Conservation (phyloP, 306 rosid genomes). For the Gastrolobium villosum region DNA sequence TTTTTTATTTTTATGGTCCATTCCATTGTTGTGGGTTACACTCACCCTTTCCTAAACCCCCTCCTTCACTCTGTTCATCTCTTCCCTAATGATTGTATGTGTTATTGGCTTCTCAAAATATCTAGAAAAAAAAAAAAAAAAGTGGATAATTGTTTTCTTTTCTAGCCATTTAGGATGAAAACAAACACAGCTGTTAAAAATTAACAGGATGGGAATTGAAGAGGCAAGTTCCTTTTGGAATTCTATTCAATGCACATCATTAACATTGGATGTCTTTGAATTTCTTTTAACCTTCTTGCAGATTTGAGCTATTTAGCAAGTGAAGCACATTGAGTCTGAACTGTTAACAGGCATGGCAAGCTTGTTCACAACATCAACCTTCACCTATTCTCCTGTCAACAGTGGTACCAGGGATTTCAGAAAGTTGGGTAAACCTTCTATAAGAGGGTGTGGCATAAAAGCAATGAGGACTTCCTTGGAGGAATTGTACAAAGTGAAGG, state of each 20-base stretch:
- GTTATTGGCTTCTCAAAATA: background rate
- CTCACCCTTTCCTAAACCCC: background rate
- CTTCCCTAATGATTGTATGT: background rate
- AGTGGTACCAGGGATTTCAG: conserved; percentile 42
- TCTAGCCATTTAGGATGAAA: background rate
- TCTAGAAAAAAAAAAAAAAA: background rate
- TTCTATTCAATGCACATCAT: conserved; percentile 4
- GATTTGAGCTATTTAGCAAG: conserved; percentile 36
- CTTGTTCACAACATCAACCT: conserved; percentile 53
- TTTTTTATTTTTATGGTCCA: background rate
- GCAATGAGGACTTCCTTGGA: conserved; percentile 73
- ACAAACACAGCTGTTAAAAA: background rate
- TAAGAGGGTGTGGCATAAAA: conserved; percentile 51
- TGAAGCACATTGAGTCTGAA: conserved; percentile 7
- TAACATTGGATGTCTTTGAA: background rate
- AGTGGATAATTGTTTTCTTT: background rate
- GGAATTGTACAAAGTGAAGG: conserved; percentile 81
- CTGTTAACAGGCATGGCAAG: conserved; percentile 60
- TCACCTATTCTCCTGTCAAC: conserved; percentile 54
- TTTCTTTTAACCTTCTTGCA: conserved; percentile 28
- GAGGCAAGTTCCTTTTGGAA: background rate
- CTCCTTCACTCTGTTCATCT: background rate
- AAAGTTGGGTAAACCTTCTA: conserved; percentile 37
- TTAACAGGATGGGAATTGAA: background rate
- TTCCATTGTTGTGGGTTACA: conserved; percentile 14